Conservation (phyloP, 805 yeast genomes). For the Lachancea sp. region DNA sequence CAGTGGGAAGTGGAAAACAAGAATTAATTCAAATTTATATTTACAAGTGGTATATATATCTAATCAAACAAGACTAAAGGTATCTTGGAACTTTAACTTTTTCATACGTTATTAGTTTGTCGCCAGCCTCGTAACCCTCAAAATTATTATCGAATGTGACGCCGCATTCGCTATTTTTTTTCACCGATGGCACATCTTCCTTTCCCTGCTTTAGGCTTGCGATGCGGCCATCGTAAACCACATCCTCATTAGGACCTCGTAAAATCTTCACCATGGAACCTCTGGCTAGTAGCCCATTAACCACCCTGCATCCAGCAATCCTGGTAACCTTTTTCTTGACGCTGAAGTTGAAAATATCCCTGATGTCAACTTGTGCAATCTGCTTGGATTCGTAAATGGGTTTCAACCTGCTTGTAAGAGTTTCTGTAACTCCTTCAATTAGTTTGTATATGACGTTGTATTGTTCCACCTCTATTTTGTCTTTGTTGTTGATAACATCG, state of each 20-base stretch:
- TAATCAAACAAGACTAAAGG: constrained; percentile 27
- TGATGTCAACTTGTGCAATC: constrained; percentile 59
- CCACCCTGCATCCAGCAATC: constrained; percentile 85
- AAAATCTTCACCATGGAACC: constrained; percentile 51
- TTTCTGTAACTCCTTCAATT: constrained; percentile 73
- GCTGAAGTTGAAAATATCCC: constrained; percentile 65
- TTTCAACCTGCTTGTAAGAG: constrained; percentile 51
- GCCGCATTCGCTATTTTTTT: constrained; percentile 90
- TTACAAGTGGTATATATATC: constrained; percentile 2
- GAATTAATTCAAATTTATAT: constrained; percentile 2
- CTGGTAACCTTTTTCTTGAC: constrained; percentile 48
- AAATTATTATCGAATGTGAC: constrained; percentile 55
- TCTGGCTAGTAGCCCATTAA: constrained; percentile 59
- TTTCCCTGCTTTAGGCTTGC: constrained; percentile 74
- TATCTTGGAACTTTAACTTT: constrained; percentile 53
- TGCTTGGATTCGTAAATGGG: constrained; percentile 64
- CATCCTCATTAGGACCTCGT: constrained; percentile 40
- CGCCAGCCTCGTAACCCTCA: constrained; percentile 69
- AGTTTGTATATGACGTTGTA: constrained; percentile 82
- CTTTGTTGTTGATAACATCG: constrained; percentile 49
- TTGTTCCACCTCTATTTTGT: constrained; percentile 51
- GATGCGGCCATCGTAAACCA: constrained; percentile 48
- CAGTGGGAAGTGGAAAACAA: constrained; percentile 60
- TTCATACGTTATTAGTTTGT: constrained; percentile 66
- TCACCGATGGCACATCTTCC: constrained; percentile 69